Percentiles rank a stretch among this genome's conserved stretches.
These are phyloP conservation scores for Clarkia xantiana DNA, from an alignment of 345 rosid species.

Conservation along the genomic window DNA sequence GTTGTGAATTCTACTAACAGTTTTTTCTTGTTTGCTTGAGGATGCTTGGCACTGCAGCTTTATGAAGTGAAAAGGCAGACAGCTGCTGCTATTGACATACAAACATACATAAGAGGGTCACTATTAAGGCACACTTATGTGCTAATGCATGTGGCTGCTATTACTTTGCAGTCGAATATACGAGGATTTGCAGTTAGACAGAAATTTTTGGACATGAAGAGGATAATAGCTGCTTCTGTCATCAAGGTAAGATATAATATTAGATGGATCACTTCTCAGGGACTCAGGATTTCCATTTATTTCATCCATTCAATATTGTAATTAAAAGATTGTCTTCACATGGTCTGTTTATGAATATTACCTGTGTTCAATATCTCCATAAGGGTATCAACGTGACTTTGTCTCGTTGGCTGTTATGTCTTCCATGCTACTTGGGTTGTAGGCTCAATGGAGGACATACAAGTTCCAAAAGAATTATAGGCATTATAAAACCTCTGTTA, in stretches of 20 bases:
- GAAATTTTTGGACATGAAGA: constrained; percentile 40
- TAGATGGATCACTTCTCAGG: neutral
- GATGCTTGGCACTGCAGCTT: constrained; percentile 55
- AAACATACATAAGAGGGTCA: constrained; percentile 59
- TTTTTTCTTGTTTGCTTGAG: constrained; percentile 20
- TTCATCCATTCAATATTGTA: neutral
- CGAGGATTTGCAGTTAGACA: constrained; percentile 50
- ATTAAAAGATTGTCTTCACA: too few species aligned
- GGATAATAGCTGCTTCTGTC: constrained; percentile 47
- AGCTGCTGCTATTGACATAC: constrained; percentile 60
- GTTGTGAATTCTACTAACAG: neutral
- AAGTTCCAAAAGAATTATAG: constrained; percentile 53
- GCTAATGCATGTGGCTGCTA: constrained; percentile 38
- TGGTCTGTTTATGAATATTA: too few species aligned
- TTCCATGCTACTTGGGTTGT: neutral
- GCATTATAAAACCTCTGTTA: constrained; percentile 42
- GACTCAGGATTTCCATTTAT: neutral
- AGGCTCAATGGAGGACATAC: constrained; percentile 73
- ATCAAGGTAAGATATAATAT: constrained; percentile 49
- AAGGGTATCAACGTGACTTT: too few species aligned
- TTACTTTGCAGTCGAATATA: constrained; percentile 50
- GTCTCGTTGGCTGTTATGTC: too few species aligned
- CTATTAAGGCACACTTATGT: constrained; percentile 31
- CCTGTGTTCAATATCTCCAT: too few species aligned
- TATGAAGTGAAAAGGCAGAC: constrained; percentile 44